phyloP scores from a whole-genome alignment of 2,329 filamentous ascomycete species.

The Monilinia aucupariae region DNA sequence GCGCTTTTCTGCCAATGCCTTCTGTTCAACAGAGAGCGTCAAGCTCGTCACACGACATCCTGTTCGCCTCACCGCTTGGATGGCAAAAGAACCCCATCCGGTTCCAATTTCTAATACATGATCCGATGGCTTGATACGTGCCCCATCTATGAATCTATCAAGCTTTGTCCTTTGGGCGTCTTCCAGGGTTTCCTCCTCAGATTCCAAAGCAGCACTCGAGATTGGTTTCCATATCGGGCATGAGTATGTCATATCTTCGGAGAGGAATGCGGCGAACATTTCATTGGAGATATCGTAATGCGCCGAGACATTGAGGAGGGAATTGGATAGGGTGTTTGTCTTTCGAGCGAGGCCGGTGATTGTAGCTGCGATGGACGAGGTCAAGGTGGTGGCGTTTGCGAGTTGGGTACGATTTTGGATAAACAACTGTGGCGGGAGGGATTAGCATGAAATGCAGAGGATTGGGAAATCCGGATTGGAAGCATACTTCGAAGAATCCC shows the following conservation, averaged over 20 bases:
- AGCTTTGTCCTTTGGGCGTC: constrained; percentile 64
- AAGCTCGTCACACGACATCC: constrained; percentile 64
- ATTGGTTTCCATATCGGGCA: constrained; percentile 59
- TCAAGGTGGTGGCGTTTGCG: constrained; percentile 57
- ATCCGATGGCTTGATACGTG: constrained; percentile 56
- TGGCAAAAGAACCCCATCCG: constrained; percentile 70
- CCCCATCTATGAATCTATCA: constrained; percentile 58
- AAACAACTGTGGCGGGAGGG: constrained; percentile 49
- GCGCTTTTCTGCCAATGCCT: constrained; percentile 58
- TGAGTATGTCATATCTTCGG: constrained; percentile 71
- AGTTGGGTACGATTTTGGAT: constrained; percentile 61
- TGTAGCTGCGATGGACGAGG: constrained; percentile 53
- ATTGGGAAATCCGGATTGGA: not conserved
- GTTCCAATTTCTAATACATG: constrained; percentile 72
- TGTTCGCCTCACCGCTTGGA: constrained; percentile 59
- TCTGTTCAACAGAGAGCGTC: constrained; percentile 65
- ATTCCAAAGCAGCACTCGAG: constrained; percentile 35
- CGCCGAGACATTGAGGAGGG: constrained; percentile 61
- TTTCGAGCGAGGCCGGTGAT: constrained; percentile 53
- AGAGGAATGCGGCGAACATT: constrained; percentile 70
- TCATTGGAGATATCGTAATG: constrained; percentile 74
- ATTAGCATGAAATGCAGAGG: not conserved
- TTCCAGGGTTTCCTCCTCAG: constrained; percentile 53
- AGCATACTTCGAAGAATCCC: constrained; percentile 57
- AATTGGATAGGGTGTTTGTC: constrained; percentile 53